Conservation (phyloP, 768 basidiomycete genomes). For the Tricholoma bakamatsutake region DNA sequence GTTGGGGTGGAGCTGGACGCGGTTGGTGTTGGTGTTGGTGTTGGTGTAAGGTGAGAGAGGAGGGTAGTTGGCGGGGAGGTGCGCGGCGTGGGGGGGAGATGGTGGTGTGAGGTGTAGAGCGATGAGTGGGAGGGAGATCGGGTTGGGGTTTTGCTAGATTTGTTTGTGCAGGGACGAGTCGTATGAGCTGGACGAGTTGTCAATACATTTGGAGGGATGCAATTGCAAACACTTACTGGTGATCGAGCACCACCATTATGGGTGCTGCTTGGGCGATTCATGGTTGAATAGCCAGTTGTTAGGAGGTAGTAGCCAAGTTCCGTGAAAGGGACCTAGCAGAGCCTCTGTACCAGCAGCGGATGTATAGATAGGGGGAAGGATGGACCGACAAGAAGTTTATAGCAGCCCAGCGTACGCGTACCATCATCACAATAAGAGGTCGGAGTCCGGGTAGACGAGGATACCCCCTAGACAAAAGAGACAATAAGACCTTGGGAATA, state of each 20-base stretch:
- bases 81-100: background rate
- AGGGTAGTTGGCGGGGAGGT: background rate
- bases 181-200: too few species aligned
- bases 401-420: background rate
- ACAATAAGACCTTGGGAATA: slow-evolving; percentile 1
- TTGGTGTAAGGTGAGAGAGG: background rate
- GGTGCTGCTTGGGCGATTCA: background rate
- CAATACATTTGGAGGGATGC: too few species aligned
- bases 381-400: background rate
- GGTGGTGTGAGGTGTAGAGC: background rate
- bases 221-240: background rate
- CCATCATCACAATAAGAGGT: background rate
- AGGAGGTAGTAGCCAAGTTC: too few species aligned
- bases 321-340: background rate
- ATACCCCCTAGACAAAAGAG: background rate
- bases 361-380: background rate
- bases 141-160: background rate
- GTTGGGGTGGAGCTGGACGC: background rate
- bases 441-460: background rate
- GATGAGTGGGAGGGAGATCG: background rate
- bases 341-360: slow-evolving; percentile 3
- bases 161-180: background rate
- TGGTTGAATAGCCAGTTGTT: background rate
- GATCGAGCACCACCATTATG: background rate
- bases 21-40: background rate